These are phyloP conservation scores for Tulasnella calospora DNA, from an alignment of 768 basidiomycete genomes.

Conservation along the genomic window DNA sequence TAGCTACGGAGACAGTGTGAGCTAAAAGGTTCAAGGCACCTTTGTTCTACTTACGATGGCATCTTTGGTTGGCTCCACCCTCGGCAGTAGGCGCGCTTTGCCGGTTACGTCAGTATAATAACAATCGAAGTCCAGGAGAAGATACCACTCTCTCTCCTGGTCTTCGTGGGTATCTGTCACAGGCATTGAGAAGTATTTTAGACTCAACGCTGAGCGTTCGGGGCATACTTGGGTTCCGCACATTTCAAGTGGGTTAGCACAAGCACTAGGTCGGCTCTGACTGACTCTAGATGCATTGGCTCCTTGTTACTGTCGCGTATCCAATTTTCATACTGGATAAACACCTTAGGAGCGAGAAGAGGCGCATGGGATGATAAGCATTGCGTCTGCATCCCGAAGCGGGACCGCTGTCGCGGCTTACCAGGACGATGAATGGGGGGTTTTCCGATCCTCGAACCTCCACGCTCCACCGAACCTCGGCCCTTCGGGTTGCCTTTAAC, in stretches of 20 bases:
- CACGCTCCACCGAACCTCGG: not conserved
- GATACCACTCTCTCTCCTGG: not conserved
- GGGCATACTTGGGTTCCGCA: not conserved
- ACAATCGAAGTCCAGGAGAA: not conserved
- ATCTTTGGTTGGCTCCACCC: not conserved
- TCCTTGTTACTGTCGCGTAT: not conserved
- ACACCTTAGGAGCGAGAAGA: not conserved
- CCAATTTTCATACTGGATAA: not conserved
- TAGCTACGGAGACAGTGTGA: not conserved
- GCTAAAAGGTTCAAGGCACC: not conserved
- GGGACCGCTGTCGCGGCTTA: not conserved
- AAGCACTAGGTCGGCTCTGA: not conserved
- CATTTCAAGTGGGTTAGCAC: not conserved
- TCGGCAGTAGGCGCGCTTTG: not conserved
- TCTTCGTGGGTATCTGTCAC: not conserved
- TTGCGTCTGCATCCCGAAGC: not conserved
- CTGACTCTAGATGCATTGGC: not conserved
- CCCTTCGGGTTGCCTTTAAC: not conserved
- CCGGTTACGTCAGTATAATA: not conserved
- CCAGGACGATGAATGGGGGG: not conserved
- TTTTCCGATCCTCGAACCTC: not conserved
- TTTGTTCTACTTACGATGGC: not conserved
- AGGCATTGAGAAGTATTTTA: not conserved
- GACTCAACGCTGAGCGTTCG: not conserved
- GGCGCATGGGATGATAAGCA: not conserved